phyloP scores from a whole-genome alignment of 176 grass and related monocot species.

The Tillandsia leiboldiana region DNA sequence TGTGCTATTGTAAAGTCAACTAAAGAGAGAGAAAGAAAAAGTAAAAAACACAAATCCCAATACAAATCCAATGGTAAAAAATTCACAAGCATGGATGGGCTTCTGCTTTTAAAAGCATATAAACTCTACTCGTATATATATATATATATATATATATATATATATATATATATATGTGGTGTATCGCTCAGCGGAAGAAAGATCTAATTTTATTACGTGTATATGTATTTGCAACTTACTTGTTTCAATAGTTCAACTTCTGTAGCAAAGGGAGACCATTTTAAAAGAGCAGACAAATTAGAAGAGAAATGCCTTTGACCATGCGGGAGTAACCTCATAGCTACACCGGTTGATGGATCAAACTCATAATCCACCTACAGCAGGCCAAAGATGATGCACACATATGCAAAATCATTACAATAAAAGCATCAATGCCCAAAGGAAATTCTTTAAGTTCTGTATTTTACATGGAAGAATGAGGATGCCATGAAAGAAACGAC shows the following conservation, averaged over 20 bases:
- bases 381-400: constrained; percentile 11
- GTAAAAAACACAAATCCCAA: too few species aligned
- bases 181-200: neutral
- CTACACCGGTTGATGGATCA: constrained; percentile 38
- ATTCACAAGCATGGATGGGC: too few species aligned
- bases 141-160: too few species aligned
- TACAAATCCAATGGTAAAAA: too few species aligned
- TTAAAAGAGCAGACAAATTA: constrained; percentile 59
- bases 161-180: too few species aligned
- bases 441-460: neutral
- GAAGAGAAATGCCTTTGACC: constrained; percentile 40
- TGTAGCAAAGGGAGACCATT: constrained; percentile 68
- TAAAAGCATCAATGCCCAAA: neutral
- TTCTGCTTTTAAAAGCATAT: too few species aligned
- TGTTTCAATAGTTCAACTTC: constrained; percentile 57
- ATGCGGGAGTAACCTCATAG: constrained; percentile 20
- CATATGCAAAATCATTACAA: neutral
- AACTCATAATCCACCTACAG: constrained; percentile 69
- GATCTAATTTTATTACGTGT: neutral
- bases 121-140: too few species aligned
- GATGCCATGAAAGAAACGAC: neutral
- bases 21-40: too few species aligned
- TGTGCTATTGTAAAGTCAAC: too few species aligned
- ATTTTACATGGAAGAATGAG: neutral
- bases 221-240: constrained; percentile 24